Conservation (phyloP, 148 eudicot species). For the Linanthus parryae region DNA sequence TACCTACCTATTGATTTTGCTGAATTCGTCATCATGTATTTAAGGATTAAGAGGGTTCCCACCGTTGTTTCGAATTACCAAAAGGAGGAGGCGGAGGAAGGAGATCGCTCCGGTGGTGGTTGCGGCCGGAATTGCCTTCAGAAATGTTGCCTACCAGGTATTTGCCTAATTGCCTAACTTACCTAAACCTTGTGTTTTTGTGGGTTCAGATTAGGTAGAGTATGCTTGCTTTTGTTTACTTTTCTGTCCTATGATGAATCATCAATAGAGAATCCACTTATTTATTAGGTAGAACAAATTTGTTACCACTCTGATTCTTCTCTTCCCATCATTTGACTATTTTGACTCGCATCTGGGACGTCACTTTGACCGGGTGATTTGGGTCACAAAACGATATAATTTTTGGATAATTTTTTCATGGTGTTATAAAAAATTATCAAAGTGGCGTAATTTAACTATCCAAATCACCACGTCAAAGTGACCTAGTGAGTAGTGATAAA, state of each 20-base stretch:
- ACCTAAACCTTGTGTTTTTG: too few relatives aligned
- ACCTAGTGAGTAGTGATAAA: too few relatives aligned
- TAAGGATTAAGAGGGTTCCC: constrained; percentile 89
- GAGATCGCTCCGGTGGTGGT: constrained; percentile 28
- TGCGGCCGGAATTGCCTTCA: constrained; percentile 88
- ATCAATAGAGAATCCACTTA: neutral
- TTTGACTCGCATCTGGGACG: neutral
- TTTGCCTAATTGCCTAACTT: constrained; percentile 2
- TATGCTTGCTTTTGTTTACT: neutral
- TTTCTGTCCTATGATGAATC: neutral
- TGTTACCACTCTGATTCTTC: neutral
- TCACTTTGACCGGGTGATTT: too few relatives aligned
- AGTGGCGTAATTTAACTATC: too few relatives aligned
- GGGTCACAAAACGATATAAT: too few relatives aligned
- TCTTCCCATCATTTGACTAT: too few relatives aligned
- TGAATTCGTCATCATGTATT: constrained; percentile 24
- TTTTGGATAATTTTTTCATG: too few relatives aligned
- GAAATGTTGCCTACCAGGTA: constrained; percentile 78
- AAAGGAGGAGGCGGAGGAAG: constrained; percentile 67
- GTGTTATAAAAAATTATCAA: too few relatives aligned
- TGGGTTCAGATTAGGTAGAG: too few relatives aligned
- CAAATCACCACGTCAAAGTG: too few relatives aligned
- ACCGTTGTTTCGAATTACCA: constrained; percentile 83
- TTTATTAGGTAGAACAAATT: neutral
- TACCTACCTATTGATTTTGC: too few relatives aligned